phyloP scores from a whole-genome alignment of 176 grass and related monocot species.

The Avena sativa region DNA sequence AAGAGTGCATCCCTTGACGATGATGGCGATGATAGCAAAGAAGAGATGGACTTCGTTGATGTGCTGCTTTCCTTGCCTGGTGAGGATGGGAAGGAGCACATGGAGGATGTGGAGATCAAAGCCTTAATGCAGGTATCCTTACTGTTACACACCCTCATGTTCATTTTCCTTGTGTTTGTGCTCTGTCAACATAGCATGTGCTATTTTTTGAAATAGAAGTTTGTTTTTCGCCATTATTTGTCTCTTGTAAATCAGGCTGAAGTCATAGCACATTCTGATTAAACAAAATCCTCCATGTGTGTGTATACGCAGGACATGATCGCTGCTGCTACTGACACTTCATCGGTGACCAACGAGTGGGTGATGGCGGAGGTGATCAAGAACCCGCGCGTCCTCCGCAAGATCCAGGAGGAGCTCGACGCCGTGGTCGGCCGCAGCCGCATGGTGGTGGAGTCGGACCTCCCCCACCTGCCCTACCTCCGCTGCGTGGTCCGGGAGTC shows the following conservation, averaged over 20 bases:
- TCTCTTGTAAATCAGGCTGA: background rate
- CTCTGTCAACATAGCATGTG: constrained; percentile 11
- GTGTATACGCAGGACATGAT: constrained; percentile 73
- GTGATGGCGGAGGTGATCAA: constrained; percentile 95
- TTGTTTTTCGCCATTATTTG: background rate
- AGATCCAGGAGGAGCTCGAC: constrained; percentile 83
- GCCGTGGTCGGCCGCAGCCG: constrained; percentile 55
- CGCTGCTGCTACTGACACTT: constrained; percentile 76
- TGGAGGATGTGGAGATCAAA: constrained; percentile 94
- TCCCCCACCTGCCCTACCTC: constrained; percentile 68
- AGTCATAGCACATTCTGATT: background rate
- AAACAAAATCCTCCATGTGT: constrained; percentile 18
- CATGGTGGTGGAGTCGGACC: constrained; percentile 70
- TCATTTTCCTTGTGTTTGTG: constrained; percentile 40
- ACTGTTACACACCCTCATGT: constrained; percentile 4
- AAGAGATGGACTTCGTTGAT: constrained; percentile 83
- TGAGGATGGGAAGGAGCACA: constrained; percentile 70
- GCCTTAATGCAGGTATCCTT: constrained; percentile 86
- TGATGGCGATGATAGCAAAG: constrained; percentile 44
- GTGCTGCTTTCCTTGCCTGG: constrained; percentile 81
- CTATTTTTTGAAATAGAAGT: background rate
- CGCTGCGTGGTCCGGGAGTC: constrained; percentile 82
- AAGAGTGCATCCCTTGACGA: constrained; percentile 41
- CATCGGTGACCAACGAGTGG: constrained; percentile 86
- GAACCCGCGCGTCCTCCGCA: constrained; percentile 65